These are phyloP conservation scores for Stagonosporopsis chrysanthemi DNA, from an alignment of 2,329 filamentous ascomycete genomes.

Conservation along the genomic window DNA sequence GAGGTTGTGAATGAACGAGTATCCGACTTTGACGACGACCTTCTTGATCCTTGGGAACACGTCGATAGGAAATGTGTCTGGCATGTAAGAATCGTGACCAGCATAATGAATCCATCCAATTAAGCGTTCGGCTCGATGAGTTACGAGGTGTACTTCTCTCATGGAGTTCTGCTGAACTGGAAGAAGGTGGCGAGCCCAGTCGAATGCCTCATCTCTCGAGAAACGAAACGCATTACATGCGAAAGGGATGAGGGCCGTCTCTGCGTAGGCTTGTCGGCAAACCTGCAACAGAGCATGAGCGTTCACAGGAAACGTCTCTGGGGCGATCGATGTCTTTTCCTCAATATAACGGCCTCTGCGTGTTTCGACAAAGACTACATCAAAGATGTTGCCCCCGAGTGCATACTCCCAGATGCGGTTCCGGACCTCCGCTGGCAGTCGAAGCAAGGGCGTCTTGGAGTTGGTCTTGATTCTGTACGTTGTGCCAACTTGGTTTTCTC, in stretches of 20 bases:
- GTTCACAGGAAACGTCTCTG: background rate
- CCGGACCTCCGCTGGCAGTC: constrained; percentile 14
- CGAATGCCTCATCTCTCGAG: background rate
- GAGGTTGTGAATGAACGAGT: background rate
- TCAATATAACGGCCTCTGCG: background rate
- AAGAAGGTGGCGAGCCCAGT: background rate
- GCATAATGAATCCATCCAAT: background rate
- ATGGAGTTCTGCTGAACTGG: background rate
- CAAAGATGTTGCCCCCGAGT: background rate
- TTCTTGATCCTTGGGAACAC: background rate
- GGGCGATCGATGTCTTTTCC: background rate
- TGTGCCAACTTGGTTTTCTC: background rate
- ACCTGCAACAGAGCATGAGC: background rate
- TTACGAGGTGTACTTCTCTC: background rate
- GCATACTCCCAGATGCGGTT: constrained; percentile 13
- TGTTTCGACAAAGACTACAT: background rate
- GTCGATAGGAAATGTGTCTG: background rate
- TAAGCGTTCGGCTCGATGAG: background rate
- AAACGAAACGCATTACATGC: background rate
- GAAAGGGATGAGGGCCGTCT: constrained; percentile 10
- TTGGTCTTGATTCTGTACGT: background rate
- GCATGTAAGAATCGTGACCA: background rate
- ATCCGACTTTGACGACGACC: background rate
- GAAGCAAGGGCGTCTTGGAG: constrained; percentile 12
- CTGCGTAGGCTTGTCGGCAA: constrained; percentile 20